These are phyloP conservation scores for Vanrija sp. DNA, from an alignment of 1,284 basidiomycete species.

Conservation along the genomic window DNA sequence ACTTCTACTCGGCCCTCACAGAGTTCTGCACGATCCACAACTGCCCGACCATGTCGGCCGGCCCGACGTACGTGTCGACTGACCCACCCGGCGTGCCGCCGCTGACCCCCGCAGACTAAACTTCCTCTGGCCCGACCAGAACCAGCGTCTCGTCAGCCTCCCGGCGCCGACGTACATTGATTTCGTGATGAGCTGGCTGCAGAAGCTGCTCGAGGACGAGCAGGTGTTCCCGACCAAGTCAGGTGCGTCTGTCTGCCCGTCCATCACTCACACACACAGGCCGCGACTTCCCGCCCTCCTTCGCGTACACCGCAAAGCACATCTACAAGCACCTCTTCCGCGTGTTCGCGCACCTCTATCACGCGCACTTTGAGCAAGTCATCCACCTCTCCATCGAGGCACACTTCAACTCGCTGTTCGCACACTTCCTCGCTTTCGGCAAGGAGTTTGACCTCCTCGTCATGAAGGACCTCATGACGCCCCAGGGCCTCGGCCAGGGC, in stretches of 20 bases:
- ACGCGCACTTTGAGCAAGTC: slow-evolving; percentile 85
- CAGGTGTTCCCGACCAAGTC: slow-evolving; percentile 92
- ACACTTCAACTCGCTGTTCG: slow-evolving; percentile 97
- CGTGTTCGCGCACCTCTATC: slow-evolving; percentile 96
- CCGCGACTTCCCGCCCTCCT: slow-evolving; percentile 84
- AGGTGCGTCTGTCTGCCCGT: slow-evolving; percentile 54
- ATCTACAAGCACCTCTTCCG: slow-evolving; percentile 95
- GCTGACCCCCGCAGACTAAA: slow-evolving; percentile 65
- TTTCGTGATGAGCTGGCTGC: slow-evolving; percentile 98
- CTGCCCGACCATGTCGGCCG: slow-evolving; percentile 92
- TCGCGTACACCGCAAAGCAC: slow-evolving; percentile 90
- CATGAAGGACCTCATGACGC: slow-evolving; percentile 63
- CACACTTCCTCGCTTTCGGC: slow-evolving; percentile 89
- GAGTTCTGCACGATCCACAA: slow-evolving; percentile 89
- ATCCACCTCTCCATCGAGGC: slow-evolving; percentile 93
- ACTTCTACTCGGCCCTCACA: slow-evolving; percentile 92
- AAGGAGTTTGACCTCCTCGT: slow-evolving; percentile 82
- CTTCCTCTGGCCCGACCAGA: slow-evolving; percentile 97
- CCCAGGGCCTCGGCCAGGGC: slow-evolving; percentile 49
- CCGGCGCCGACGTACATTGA: slow-evolving; percentile 97
- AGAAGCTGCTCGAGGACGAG: slow-evolving; percentile 90
- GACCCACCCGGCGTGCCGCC: background rate
- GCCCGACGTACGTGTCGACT: slow-evolving; percentile 63
- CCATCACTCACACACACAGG: slow-evolving; percentile 51
- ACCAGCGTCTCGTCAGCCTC: slow-evolving; percentile 86